Conservation (phyloP, 768 basidiomycete genomes). For the Lactarius evosmus region DNA sequence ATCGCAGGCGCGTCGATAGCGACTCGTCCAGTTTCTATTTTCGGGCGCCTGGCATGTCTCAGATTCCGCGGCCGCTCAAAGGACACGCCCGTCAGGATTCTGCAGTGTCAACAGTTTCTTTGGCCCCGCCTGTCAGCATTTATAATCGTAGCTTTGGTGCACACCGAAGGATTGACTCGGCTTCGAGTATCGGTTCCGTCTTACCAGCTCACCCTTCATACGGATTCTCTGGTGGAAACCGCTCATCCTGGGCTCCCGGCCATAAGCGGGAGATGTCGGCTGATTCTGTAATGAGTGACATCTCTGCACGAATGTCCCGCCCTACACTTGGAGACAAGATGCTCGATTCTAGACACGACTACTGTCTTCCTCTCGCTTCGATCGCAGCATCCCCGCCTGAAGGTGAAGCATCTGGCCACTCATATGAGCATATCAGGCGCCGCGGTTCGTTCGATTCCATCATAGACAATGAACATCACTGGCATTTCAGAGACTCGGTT, state of each 20-base stretch:
- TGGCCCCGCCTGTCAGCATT: slow-evolving; percentile 65
- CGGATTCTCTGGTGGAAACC: slow-evolving; percentile 49
- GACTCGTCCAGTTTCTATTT: slow-evolving; percentile 80
- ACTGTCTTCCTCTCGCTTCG: slow-evolving; percentile 52
- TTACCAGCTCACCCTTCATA: slow-evolving; percentile 53
- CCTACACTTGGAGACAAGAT: slow-evolving; percentile 86
- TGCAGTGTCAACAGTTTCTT: slow-evolving; percentile 47
- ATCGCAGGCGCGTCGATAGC: slow-evolving; percentile 60
- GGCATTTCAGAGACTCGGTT: slow-evolving; percentile 33
- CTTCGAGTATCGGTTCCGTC: slow-evolving; percentile 54
- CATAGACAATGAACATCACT: slow-evolving; percentile 47
- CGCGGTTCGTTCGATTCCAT: slow-evolving; percentile 62
- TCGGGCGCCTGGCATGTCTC: slow-evolving; percentile 39
- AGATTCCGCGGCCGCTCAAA: slow-evolving; percentile 35
- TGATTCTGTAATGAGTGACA: slow-evolving; percentile 67
- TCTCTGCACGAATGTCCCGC: slow-evolving; percentile 57
- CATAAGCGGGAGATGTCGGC: slow-evolving; percentile 50
- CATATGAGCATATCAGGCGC: slow-evolving; percentile 33
- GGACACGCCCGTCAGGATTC: slow-evolving; percentile 62
- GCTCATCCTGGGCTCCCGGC: slow-evolving; percentile 59
- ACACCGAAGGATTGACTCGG: slow-evolving; percentile 55
- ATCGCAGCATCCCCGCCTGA: slow-evolving; percentile 66
- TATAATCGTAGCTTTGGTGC: slow-evolving; percentile 64
- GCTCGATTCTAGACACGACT: slow-evolving; percentile 61
- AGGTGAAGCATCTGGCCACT: slow-evolving; percentile 34